phyloP scores from a whole-genome alignment of 2,329 filamentous ascomycete species.

The Amesomyces nigricolor region DNA sequence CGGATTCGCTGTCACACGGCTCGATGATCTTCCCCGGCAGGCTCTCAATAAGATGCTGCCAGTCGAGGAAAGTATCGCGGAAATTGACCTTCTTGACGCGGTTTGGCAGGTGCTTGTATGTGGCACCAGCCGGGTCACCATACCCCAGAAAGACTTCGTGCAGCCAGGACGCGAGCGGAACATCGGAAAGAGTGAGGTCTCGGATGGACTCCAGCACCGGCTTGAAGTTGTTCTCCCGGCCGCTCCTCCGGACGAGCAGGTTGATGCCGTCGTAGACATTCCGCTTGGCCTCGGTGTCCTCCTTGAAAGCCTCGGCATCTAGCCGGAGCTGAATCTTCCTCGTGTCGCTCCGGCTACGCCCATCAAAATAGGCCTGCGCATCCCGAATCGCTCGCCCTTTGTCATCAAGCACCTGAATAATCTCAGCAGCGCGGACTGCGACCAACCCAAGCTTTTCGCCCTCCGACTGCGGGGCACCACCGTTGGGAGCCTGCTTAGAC shows the following conservation, averaged over 20 bases:
- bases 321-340: conserved; percentile 74
- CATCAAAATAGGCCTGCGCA: conserved; percentile 55
- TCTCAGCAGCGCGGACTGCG: conserved; percentile 72
- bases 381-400: conserved; percentile 70
- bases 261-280: conserved; percentile 84
- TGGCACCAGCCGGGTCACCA: conserved; percentile 83
- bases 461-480: conserved; percentile 40
- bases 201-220: conserved; percentile 88
- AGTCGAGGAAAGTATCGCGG: conserved; percentile 89
- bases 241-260: conserved; percentile 72
- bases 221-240: conserved; percentile 95
- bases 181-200: conserved; percentile 75
- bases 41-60: conserved; percentile 88
- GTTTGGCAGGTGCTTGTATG: conserved; percentile 76
- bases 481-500: conserved; percentile 49
- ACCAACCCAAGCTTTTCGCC: conserved; percentile 61
- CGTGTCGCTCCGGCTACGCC: conserved; percentile 53
- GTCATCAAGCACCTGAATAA: conserved; percentile 81
- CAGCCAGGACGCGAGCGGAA: conserved; percentile 83
- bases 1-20: conserved; percentile 62
- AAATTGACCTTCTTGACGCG: conserved; percentile 77
- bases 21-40: conserved; percentile 84
- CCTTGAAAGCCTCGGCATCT: conserved; percentile 70
- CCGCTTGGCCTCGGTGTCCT: conserved; percentile 70
- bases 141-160: conserved; percentile 98